Conservation (phyloP, 306 rosid genomes). For the Lathyrus tuberosus region DNA sequence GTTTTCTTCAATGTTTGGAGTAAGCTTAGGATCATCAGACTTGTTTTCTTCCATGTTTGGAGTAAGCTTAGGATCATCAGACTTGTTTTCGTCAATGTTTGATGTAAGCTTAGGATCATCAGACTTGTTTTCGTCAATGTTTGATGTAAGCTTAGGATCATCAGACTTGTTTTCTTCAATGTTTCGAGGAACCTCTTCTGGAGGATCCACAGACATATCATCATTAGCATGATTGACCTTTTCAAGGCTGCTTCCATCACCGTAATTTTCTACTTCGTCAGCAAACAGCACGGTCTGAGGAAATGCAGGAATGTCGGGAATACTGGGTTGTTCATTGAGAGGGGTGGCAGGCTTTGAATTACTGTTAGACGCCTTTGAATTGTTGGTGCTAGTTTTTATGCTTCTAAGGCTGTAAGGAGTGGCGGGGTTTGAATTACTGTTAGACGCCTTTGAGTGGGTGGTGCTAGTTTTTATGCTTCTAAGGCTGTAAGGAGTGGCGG, state of each 20-base stretch:
- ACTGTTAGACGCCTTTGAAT: conserved; percentile 41
- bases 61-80: too few relatives aligned
- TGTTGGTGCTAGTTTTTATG: conserved; percentile 48
- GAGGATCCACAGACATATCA: conserved; percentile 37
- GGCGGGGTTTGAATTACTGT: conserved; percentile 49
- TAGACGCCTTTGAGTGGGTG: conserved; percentile 45
- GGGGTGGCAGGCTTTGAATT: conserved; percentile 53
- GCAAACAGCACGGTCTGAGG: conserved; percentile 52
- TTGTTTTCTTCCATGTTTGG: too few relatives aligned
- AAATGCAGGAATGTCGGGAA: conserved; percentile 42
- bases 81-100: too few relatives aligned
- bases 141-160: too few relatives aligned
- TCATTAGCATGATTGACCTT: conserved; percentile 37
- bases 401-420: conserved; percentile 57
- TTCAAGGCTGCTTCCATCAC: conserved; percentile 39
- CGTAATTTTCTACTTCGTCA: conserved; percentile 46
- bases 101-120: too few relatives aligned
- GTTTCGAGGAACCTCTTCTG: conserved; percentile 33
- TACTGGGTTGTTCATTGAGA: conserved; percentile 33
- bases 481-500: conserved; percentile 53
- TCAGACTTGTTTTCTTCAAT: not conserved
- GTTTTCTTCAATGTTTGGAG: conserved; percentile 45
- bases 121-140: too few relatives aligned
- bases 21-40: too few relatives aligned
- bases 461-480: conserved; percentile 51